Evolutionary conservation across 2,329 filamentous ascomycete genomes (phyloP).

Genomic region (Cladosporium halotolerans): DNA sequence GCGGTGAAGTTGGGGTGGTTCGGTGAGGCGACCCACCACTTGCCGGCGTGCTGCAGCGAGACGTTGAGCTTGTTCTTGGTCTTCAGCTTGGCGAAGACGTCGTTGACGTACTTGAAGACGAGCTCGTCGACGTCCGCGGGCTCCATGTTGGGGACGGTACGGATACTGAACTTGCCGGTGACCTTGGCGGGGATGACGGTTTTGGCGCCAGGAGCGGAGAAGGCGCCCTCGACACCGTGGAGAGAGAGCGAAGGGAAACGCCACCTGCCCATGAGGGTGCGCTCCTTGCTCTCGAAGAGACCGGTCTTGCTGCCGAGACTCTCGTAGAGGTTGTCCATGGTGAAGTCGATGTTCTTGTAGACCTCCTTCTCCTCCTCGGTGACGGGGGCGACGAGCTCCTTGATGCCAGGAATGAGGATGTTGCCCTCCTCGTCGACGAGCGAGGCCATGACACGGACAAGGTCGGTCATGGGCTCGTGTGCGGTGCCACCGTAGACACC

Average conservation of each 20-base stretch:
- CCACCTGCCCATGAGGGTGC: slow-evolving; percentile 93
- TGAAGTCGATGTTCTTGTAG: slow-evolving; percentile 89
- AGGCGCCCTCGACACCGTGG: slow-evolving; percentile 92
- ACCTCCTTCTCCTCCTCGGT: slow-evolving; percentile 78
- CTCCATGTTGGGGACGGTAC: slow-evolving; percentile 96
- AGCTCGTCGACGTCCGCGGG: slow-evolving; percentile 79
- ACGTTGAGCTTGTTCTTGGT: slow-evolving; percentile 90
- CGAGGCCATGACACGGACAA: slow-evolving; percentile 72
- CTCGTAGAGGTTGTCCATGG: slow-evolving; percentile 91
- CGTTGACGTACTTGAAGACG: slow-evolving; percentile 77
- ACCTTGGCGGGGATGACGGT: slow-evolving; percentile 98
- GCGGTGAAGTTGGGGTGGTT: slow-evolving; percentile 99
- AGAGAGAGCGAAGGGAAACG: slow-evolving; percentile 88
- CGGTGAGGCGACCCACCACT: slow-evolving; percentile 97
- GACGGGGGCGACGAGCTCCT: slow-evolving; percentile 84
- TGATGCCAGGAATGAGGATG: slow-evolving; percentile 89
- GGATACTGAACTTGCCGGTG: slow-evolving; percentile 95
- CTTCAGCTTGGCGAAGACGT: slow-evolving; percentile 75
- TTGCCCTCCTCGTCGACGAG: slow-evolving; percentile 87
- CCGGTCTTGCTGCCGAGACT: slow-evolving; percentile 83
- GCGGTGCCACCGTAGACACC: slow-evolving; percentile 95
- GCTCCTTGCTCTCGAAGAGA: slow-evolving; percentile 83
- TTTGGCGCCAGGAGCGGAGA: slow-evolving; percentile 88
- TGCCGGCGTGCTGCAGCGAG: slow-evolving; percentile 79
- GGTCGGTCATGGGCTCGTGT: slow-evolving; percentile 97